phyloP scores from a whole-genome alignment of 495 filamentous ascomycete species.

The Tuber microsphaerosporum region DNA sequence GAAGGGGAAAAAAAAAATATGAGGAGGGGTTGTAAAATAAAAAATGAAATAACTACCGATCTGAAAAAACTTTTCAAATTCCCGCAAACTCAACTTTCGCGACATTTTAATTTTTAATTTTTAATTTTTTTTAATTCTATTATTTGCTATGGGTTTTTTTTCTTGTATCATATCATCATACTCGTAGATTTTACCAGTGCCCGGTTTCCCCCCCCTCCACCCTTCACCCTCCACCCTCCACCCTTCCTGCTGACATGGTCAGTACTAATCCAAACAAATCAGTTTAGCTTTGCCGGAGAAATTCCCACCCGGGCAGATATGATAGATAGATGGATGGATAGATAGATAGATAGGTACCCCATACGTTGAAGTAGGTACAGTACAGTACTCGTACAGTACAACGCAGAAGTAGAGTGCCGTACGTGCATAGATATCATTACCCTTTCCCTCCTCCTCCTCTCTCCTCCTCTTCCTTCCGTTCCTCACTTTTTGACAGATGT shows the following conservation, averaged over 20 bases:
- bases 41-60: not conserved
- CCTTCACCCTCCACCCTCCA: no score
- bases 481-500: not conserved
- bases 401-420: not conserved
- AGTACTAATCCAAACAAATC: not conserved
- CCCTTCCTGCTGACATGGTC: not conserved
- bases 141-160: no score
- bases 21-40: not conserved
- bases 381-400: not conserved
- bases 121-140: no score
- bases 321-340: no score
- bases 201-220: no score
- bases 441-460: no score
- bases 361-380: not conserved
- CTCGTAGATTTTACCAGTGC: no score
- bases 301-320: not conserved
- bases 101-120: no score
- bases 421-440: not conserved
- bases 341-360: not conserved
- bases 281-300: not conserved
- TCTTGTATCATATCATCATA: no score
- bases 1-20: not conserved
- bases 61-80: not conserved
- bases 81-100: not conserved
- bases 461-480: not conserved